phyloP scores from a whole-genome alignment of 768 basidiomycete species.

The Tulasnella sp. region DNA sequence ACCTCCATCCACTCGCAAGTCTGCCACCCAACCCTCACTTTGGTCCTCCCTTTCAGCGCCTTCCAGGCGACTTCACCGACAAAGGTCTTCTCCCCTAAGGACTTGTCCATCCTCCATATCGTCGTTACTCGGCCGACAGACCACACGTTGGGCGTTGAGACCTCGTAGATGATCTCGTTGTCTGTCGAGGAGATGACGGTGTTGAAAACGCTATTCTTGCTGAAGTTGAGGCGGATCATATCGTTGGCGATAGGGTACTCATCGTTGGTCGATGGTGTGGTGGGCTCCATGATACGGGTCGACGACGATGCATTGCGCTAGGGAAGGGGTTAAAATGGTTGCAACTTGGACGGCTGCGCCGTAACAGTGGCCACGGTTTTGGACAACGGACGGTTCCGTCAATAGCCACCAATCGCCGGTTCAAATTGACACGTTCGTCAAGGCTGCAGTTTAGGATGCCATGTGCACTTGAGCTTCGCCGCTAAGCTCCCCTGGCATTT shows the following conservation, averaged over 20 bases:
- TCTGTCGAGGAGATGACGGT: background rate
- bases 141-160: background rate
- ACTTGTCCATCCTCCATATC: background rate
- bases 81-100: background rate
- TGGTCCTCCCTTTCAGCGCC: background rate
- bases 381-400: no score
- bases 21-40: background rate
- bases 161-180: slow-evolving; percentile 6
- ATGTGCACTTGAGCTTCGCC: no score
- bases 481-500: no score
- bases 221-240: background rate
- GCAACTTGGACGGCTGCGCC: no score
- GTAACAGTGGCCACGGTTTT: no score
- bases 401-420: no score
- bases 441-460: no score
- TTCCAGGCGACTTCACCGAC: slow-evolving; percentile 5
- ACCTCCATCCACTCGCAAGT: background rate
- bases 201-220: background rate
- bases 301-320: background rate
- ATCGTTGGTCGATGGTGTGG: background rate
- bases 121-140: background rate
- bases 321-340: background rate
- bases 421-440: no score
- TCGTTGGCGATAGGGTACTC: background rate
- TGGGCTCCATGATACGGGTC: background rate